These are phyloP conservation scores for Elaphomyces granulatus DNA, from an alignment of 495 filamentous ascomycete species.

Conservation along the genomic window DNA sequence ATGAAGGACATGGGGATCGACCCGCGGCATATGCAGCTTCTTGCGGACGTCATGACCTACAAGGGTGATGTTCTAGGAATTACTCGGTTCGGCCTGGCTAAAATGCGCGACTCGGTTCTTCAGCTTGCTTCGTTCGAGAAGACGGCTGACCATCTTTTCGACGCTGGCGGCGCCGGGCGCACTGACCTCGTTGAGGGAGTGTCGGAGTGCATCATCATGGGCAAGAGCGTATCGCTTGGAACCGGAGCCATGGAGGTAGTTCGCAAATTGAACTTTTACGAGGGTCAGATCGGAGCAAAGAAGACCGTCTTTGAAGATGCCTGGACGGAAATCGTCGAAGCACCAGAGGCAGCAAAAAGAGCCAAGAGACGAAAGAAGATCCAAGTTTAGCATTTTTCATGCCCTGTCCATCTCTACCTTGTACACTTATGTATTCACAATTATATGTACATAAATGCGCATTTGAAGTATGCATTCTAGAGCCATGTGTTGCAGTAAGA, in stretches of 20 bases:
- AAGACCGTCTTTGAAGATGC: constrained; percentile 65
- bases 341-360: constrained; percentile 9
- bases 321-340: constrained; percentile 37
- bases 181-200: constrained; percentile 82
- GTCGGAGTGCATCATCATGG: constrained; percentile 96
- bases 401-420: background rate
- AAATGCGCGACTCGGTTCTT: constrained; percentile 90
- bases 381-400: background rate
- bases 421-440: too few relatives aligned
- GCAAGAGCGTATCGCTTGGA: constrained; percentile 77
- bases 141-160: constrained; percentile 94
- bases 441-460: too few relatives aligned
- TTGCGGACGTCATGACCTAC: constrained; percentile 99
- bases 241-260: constrained; percentile 88
- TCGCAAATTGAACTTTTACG: constrained; percentile 51
- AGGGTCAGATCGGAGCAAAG: constrained; percentile 46
- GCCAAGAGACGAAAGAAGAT: constrained; percentile 8
- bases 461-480: too few relatives aligned
- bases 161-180: constrained; percentile 82
- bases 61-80: constrained; percentile 97
- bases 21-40: constrained; percentile 93
- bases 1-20: constrained; percentile 94
- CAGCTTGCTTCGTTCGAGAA: constrained; percentile 97
- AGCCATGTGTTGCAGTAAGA: too few relatives aligned
- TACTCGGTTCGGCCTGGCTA: constrained; percentile 87